These are phyloP conservation scores for Moelleriella libera DNA, from an alignment of 2,329 filamentous ascomycete species.

Conservation along the genomic window DNA sequence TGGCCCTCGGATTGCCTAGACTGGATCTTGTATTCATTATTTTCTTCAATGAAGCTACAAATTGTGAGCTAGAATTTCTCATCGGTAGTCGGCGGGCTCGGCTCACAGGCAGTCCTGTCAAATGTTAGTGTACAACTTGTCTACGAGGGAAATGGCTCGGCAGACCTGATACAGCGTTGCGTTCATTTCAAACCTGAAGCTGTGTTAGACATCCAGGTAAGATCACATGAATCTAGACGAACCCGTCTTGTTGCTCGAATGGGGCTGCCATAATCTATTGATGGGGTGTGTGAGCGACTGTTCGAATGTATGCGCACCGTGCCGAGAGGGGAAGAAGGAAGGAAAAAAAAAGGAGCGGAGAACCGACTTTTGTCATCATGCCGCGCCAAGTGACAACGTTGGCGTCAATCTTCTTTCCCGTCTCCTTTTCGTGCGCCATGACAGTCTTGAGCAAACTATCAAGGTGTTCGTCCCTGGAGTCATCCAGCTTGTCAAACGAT, in stretches of 20 bases:
- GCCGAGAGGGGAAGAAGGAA: not conserved
- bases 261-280: constrained; percentile 75
- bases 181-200: constrained; percentile 79
- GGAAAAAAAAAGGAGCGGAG: not conserved
- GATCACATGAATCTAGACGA: constrained; percentile 4
- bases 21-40: constrained; percentile 57
- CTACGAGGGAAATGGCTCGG: constrained; percentile 3
- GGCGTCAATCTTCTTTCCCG: constrained; percentile 53
- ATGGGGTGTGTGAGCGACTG: not conserved
- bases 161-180: constrained; percentile 75
- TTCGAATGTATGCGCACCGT: not conserved
- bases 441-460: constrained; percentile 71
- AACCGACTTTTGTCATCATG: constrained; percentile 87
- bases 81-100: not conserved
- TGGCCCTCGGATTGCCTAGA: constrained; percentile 40
- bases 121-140: constrained; percentile 1
- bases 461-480: constrained; percentile 72
- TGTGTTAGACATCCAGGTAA: not conserved
- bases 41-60: constrained; percentile 79
- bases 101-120: constrained; percentile 38
- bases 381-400: constrained; percentile 88
- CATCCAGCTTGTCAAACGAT: constrained; percentile 69
- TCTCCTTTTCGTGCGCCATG: constrained; percentile 54
- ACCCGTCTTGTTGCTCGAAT: constrained; percentile 72
- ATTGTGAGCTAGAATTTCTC: not conserved